A percentile compares a stretch with the other conserved stretches of the same genome.
phyloP scores from a whole-genome alignment of 768 basidiomycete species.

The Gymnopilus junonius region DNA sequence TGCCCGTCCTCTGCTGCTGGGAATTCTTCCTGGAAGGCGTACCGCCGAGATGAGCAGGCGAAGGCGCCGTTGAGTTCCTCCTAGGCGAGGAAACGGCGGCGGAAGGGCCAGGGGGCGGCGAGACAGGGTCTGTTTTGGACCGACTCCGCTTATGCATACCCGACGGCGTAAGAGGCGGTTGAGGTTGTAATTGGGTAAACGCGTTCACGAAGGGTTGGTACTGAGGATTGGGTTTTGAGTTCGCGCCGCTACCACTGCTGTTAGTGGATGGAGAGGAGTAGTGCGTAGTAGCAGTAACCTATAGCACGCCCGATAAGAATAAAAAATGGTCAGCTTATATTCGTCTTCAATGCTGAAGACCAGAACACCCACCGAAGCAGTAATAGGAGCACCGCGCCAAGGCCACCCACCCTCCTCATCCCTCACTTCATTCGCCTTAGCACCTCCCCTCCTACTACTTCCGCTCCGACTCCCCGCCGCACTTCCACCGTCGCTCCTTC shows the following conservation, averaged over 20 bases:
- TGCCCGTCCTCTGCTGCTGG: conserved; percentile 11
- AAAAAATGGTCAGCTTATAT: not conserved
- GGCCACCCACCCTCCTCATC: conserved; percentile 33
- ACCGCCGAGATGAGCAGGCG: not conserved
- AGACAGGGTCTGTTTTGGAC: conserved; percentile 24
- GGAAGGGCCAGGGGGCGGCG: conserved; percentile 3
- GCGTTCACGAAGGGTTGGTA: not conserved
- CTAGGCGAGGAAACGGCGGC: conserved; percentile 10
- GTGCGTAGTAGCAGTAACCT: not conserved
- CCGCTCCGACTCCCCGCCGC: conserved; percentile 7
- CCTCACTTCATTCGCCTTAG: conserved; percentile 27
- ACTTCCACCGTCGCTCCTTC: conserved; percentile 10
- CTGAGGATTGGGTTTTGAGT: not conserved
- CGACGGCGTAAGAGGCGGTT: conserved; percentile 4
- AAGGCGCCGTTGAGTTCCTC: conserved; percentile 19
- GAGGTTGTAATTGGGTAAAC: not conserved
- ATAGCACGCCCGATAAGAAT: not conserved
- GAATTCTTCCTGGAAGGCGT: not conserved
- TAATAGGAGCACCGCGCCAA: conserved; percentile 18
- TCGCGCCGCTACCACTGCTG: too few relatives aligned
- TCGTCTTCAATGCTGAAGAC: not conserved
- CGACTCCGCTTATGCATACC: conserved; percentile 11
- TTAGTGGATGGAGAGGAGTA: conserved; percentile 14
- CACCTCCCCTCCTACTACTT: conserved; percentile 13
- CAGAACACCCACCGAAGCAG: conserved; percentile 17